phyloP scores from a whole-genome alignment of 1,284 basidiomycete genomes.

The Rhizoctonia solani region DNA sequence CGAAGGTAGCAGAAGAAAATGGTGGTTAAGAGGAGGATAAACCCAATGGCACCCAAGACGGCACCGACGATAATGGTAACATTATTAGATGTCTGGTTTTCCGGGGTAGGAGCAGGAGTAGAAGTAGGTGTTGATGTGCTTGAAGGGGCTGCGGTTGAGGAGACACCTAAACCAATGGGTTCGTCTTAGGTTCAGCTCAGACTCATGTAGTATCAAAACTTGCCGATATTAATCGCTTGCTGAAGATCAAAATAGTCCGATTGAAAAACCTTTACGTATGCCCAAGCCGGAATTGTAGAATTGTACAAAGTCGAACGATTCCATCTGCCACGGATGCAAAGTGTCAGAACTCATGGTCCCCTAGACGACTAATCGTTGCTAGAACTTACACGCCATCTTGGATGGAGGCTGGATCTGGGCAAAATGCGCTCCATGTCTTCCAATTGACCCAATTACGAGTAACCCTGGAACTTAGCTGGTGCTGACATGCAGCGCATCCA shows the following conservation, averaged over 20 bases:
- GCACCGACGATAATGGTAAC: conserved; percentile 14
- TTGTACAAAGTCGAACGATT: background rate
- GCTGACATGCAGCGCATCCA: conserved; percentile 22
- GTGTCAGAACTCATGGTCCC: background rate
- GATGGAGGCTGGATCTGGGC: conserved; percentile 3
- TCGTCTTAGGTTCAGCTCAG: background rate
- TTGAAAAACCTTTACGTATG: conserved; percentile 16
- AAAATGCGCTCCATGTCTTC: conserved; percentile 25
- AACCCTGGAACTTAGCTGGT: conserved; percentile 17
- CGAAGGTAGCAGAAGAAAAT: conserved; percentile 22
- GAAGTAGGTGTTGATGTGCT: background rate
- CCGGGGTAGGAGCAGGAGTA: background rate
- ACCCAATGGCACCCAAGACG: conserved; percentile 1
- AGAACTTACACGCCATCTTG: conserved; percentile 19
- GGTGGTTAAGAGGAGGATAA: conserved; percentile 13
- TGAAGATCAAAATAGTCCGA: conserved; percentile 24
- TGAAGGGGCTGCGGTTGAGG: conserved; percentile 4
- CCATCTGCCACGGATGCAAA: background rate
- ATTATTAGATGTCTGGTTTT: background rate
- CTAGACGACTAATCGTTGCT: background rate
- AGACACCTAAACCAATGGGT: conserved; percentile 1
- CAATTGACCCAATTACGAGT: conserved; percentile 27
- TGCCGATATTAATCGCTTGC: conserved; percentile 26
- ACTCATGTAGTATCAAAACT: background rate
- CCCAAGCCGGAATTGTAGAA: conserved; percentile 27